Conservation (phyloP, 805 yeast species). For the Pichia sporocuriosa region DNA sequence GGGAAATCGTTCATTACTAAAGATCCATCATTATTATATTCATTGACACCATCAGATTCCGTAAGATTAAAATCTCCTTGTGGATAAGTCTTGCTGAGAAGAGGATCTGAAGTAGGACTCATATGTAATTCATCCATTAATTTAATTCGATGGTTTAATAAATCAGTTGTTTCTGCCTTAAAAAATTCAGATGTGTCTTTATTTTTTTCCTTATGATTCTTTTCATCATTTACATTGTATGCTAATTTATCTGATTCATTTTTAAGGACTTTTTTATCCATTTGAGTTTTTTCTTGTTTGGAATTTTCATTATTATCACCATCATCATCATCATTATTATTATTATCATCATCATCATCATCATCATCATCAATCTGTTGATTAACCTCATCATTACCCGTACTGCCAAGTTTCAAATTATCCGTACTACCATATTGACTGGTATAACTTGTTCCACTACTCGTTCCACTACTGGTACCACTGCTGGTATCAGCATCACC, state of each 20-base stretch:
- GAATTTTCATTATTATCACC: neutral
- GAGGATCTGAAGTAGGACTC: constrained; percentile 24
- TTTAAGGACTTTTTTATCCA: too few relatives aligned
- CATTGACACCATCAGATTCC: too few relatives aligned
- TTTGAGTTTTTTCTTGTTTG: too few relatives aligned
- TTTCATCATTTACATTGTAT: too few relatives aligned
- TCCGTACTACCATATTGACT: too few relatives aligned
- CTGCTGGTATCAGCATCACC: neutral
- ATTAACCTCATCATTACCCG: too few relatives aligned
- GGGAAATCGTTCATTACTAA: too few relatives aligned
- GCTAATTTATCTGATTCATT: too few relatives aligned
- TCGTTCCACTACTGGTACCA: neutral
- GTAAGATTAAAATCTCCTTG: too few relatives aligned
- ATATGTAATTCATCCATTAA: constrained; percentile 38
- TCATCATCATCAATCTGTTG: neutral
- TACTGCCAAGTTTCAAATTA: too few relatives aligned
- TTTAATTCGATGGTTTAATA: constrained; percentile 38
- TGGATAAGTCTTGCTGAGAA: too few relatives aligned
- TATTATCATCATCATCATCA: neutral
- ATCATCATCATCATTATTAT: neutral
- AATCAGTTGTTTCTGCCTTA: constrained; percentile 31
- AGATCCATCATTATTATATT: constrained; percentile 4
- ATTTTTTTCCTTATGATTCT: neutral
- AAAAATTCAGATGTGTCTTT: constrained; percentile 3
- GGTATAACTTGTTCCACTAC: neutral